Percentiles rank a stretch among this genome's conserved stretches.
These are phyloP conservation scores for Colletotrichum sublineola DNA, from an alignment of 2,329 filamentous ascomycete species.

Conservation along the genomic window DNA sequence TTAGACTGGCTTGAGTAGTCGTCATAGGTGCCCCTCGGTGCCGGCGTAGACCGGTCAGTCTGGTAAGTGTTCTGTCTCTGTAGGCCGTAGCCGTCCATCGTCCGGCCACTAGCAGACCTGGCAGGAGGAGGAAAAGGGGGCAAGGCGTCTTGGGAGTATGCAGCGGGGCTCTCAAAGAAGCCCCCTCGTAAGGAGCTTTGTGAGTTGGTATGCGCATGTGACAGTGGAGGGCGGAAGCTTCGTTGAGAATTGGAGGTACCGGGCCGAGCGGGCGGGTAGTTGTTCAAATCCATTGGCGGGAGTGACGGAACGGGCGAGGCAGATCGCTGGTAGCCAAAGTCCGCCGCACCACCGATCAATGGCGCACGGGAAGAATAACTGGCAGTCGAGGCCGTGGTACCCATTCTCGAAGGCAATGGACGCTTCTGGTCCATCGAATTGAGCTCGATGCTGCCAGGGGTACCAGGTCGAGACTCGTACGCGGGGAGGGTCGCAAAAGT, in stretches of 20 bases:
- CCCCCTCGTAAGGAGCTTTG: conserved; percentile 38
- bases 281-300: conserved; percentile 49
- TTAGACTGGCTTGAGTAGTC: conserved; percentile 46
- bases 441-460: conserved; percentile 66
- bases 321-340: conserved; percentile 67
- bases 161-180: conserved; percentile 50
- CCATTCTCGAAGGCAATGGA: conserved; percentile 60
- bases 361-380: conserved; percentile 76
- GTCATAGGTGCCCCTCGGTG: conserved; percentile 35
- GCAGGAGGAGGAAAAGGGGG: conserved; percentile 51
- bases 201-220: conserved; percentile 45
- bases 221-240: conserved; percentile 48
- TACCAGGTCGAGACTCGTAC: conserved; percentile 72
- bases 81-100: conserved; percentile 49
- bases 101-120: conserved; percentile 50
- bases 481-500: conserved; percentile 72
- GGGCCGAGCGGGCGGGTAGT: conserved; percentile 50
- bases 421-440: conserved; percentile 66
- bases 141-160: conserved; percentile 47
- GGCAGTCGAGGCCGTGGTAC: conserved; percentile 69
- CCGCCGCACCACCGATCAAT: conserved; percentile 69
- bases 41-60: conserved; percentile 26
- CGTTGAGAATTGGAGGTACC: conserved; percentile 55
- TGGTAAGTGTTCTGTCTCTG: conserved; percentile 33
- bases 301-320: conserved; percentile 55